phyloP scores from a whole-genome alignment of 768 basidiomycete genomes.

The Russula compacta region DNA sequence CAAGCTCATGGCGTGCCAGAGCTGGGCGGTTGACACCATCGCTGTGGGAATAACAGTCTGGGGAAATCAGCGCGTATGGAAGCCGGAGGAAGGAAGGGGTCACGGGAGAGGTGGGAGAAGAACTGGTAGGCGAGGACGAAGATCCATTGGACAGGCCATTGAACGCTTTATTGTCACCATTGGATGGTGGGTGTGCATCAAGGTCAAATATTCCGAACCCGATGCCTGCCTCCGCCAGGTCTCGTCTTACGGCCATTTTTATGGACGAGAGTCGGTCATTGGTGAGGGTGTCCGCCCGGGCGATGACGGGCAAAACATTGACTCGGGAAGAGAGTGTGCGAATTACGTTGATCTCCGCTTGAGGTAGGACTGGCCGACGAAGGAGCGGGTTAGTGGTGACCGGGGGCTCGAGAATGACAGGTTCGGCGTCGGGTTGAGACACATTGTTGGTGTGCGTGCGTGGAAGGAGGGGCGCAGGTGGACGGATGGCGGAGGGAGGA shows the following conservation, averaged over 20 bases:
- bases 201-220: slow-evolving; percentile 86
- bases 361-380: slow-evolving; percentile 57
- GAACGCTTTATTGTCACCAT: slow-evolving; percentile 50
- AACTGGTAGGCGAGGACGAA: slow-evolving; percentile 39
- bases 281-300: slow-evolving; percentile 71
- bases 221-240: slow-evolving; percentile 77
- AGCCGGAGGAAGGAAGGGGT: slow-evolving; percentile 52
- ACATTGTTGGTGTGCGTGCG: slow-evolving; percentile 64
- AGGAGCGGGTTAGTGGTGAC: slow-evolving; percentile 63
- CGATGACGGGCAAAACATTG: slow-evolving; percentile 82
- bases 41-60: slow-evolving; percentile 76
- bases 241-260: slow-evolving; percentile 70
- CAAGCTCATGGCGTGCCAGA: slow-evolving; percentile 59
- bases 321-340: slow-evolving; percentile 72
- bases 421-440: slow-evolving; percentile 62
- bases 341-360: slow-evolving; percentile 66
- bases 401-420: slow-evolving; percentile 73
- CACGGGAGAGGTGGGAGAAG: slow-evolving; percentile 62
- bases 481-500: slow-evolving; percentile 57
- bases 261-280: slow-evolving; percentile 74
- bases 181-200: slow-evolving; percentile 44
- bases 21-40: slow-evolving; percentile 58
- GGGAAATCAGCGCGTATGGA: slow-evolving; percentile 79
- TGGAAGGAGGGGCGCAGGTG: slow-evolving; percentile 57
- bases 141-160: slow-evolving; percentile 42